phyloP scores from a whole-genome alignment of 2,329 filamentous ascomycete species.

The Elsinoe arachidis region DNA sequence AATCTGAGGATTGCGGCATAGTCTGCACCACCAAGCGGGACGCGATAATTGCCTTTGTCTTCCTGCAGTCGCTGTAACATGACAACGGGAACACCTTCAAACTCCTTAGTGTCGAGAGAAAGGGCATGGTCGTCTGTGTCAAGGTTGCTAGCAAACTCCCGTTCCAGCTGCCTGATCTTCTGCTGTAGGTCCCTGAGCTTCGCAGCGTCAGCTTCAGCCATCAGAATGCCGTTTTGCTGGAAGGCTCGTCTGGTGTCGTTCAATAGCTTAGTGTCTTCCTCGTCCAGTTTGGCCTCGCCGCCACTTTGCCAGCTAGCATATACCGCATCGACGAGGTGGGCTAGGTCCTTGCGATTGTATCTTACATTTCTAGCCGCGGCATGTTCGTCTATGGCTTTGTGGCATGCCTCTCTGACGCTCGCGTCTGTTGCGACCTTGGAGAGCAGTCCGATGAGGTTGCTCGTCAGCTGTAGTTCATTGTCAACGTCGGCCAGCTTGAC shows the following conservation, averaged over 20 bases:
- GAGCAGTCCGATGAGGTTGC: neutral
- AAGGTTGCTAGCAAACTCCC: neutral
- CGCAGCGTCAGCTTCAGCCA: neutral
- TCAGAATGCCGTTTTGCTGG: neutral
- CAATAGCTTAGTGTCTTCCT: neutral
- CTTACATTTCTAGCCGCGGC: neutral
- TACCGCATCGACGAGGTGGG: neutral
- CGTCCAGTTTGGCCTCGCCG: neutral
- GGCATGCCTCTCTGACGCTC: neutral
- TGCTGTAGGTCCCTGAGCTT: neutral
- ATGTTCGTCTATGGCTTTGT: neutral
- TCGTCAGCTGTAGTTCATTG: neutral
- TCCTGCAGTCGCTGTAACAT: neutral
- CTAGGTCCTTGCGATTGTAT: neutral
- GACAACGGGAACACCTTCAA: neutral
- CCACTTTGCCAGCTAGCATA: neutral
- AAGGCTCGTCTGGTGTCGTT: neutral
- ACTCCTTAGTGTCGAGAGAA: neutral
- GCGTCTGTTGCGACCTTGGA: neutral
- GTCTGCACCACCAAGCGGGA: neutral
- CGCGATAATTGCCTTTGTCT: neutral
- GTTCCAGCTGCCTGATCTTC: neutral
- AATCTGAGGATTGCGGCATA: neutral
- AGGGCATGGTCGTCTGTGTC: neutral
- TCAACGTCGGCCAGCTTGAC: neutral